Evolutionary conservation across 306 rosid genomes (phyloP).

Genomic region (Medicago arabica): DNA sequence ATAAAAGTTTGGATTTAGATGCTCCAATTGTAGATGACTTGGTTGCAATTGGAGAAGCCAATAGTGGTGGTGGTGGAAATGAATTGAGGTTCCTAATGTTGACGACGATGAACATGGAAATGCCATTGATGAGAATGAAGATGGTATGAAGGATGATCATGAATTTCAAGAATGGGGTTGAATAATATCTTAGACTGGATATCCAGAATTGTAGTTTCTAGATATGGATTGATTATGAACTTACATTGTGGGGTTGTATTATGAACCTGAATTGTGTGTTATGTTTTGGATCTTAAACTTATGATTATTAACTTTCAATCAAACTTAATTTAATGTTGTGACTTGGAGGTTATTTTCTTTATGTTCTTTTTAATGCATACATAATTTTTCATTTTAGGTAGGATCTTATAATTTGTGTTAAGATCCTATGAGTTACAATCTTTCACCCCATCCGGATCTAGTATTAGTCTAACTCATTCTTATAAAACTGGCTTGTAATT

Average conservation of each 20-base stretch:
- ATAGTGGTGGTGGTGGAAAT: not conserved
- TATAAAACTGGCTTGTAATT: not conserved
- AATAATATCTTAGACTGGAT: slow-evolving; percentile 3
- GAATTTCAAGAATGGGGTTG: not conserved
- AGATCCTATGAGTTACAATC: not conserved
- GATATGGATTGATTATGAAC: not conserved
- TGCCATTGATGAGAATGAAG: not conserved
- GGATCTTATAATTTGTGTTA: not conserved
- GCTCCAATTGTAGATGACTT: not conserved
- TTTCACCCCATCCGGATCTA: not conserved
- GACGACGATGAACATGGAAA: not conserved
- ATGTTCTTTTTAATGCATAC: not conserved
- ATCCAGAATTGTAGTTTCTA: not conserved
- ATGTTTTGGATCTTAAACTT: not conserved
- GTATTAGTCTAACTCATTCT: not conserved
- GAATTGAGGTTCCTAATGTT: not conserved
- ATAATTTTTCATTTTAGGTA: not conserved
- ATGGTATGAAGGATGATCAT: not conserved
- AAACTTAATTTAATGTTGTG: not conserved
- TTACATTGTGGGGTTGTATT: not conserved
- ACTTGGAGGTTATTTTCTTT: not conserved
- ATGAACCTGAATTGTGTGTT: not conserved
- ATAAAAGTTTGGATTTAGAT: slow-evolving; percentile 4
- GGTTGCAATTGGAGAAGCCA: not conserved
- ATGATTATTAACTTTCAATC: not conserved